Evolutionary conservation across 176 grass and related monocot species (phyloP).

Genomic region (Thalia dealbata): DNA sequence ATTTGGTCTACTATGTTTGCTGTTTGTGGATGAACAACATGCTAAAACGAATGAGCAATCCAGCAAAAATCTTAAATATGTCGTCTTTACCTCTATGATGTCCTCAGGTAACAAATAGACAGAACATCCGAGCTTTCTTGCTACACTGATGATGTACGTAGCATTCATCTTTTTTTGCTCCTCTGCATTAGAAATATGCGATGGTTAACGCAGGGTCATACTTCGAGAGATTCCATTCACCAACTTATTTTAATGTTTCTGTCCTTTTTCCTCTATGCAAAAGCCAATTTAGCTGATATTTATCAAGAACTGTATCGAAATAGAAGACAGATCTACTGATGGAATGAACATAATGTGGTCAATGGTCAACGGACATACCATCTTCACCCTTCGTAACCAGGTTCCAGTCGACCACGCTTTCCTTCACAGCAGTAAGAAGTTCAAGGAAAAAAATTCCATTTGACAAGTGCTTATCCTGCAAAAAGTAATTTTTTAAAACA

Average conservation of each 20-base stretch:
- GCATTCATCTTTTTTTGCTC: constrained; percentile 94
- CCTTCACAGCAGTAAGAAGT: constrained; percentile 81
- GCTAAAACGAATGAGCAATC: background rate
- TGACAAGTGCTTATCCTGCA: constrained; percentile 83
- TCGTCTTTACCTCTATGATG: constrained; percentile 78
- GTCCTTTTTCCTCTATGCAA: background rate
- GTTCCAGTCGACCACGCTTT: constrained; percentile 84
- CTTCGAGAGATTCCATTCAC: too few relatives aligned
- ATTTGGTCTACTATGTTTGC: background rate
- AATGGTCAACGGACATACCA: constrained; percentile 35
- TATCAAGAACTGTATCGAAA: too few relatives aligned
- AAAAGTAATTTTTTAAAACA: background rate
- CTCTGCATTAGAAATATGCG: constrained; percentile 28
- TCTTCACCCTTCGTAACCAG: constrained; percentile 85
- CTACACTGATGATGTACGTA: constrained; percentile 94
- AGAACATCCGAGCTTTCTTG: constrained; percentile 88
- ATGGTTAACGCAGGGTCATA: background rate
- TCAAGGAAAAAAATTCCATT: constrained; percentile 87
- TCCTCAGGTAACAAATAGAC: constrained; percentile 95
- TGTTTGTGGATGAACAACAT: background rate
- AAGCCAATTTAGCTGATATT: too few relatives aligned
- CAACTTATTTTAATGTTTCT: too few relatives aligned
- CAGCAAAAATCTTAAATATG: constrained; percentile 1
- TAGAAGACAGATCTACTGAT: too few relatives aligned
- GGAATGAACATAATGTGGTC: background rate